Evolutionary conservation across 768 basidiomycete species (phyloP).

Genomic region (Pleurotus sapidus): DNA sequence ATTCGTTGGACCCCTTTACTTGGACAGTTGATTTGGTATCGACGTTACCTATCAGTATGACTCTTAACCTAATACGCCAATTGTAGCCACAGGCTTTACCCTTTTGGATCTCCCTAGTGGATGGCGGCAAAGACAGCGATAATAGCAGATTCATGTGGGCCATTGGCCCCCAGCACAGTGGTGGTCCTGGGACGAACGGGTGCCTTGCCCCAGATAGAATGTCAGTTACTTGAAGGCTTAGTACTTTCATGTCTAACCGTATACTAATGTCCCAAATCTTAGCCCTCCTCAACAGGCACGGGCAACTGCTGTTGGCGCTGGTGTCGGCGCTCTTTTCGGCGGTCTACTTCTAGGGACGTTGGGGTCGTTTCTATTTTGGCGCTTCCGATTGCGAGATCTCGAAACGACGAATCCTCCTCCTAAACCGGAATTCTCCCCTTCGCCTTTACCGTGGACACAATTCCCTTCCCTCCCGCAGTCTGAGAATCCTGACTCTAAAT

Average conservation of each 20-base stretch:
- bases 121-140: conserved; percentile 23
- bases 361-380: conserved; percentile 29
- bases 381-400: conserved; percentile 13
- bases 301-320: conserved; percentile 29
- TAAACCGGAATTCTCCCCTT: background rate
- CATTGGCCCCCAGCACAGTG: conserved; percentile 57
- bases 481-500: background rate
- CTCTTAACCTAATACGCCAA: background rate
- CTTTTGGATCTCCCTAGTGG: conserved; percentile 55
- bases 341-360: conserved; percentile 32
- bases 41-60: background rate
- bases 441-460: background rate
- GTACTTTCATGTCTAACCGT: background rate
- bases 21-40: conserved; percentile 50
- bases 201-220: conserved; percentile 36
- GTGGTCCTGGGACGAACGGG: conserved; percentile 33
- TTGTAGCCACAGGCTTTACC: conserved; percentile 44
- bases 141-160: conserved; percentile 46
- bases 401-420: background rate
- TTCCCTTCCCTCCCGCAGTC: background rate
- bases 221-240: background rate
- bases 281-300: conserved; percentile 12
- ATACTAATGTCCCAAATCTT: background rate
- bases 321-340: conserved; percentile 35
- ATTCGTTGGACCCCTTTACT: conserved; percentile 39